These are phyloP conservation scores for Fragilariopsis cylindrus DNA, from an alignment of 108 stramenopile species.

Conservation along the genomic window DNA sequence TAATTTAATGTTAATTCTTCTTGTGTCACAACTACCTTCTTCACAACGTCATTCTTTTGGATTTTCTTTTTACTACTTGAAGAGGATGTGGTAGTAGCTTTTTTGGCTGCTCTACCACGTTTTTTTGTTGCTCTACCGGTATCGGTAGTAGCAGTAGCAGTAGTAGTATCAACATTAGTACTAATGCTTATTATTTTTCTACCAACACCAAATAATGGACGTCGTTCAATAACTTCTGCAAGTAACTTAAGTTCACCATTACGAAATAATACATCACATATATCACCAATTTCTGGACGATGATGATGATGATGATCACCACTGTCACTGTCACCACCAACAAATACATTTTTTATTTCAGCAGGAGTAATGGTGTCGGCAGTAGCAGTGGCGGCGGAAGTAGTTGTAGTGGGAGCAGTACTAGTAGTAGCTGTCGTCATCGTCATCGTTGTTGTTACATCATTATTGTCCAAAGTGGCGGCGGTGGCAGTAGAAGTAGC, in stretches of 20 bases:
- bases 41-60: too few relatives aligned
- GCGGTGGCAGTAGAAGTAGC: too few relatives aligned
- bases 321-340: background rate
- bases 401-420: background rate
- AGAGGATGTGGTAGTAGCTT: background rate
- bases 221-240: conserved; percentile 62
- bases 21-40: background rate
- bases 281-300: conserved; percentile 68
- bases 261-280: conserved; percentile 62
- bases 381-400: background rate
- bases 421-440: too few relatives aligned
- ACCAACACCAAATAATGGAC: conserved; percentile 18
- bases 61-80: too few relatives aligned
- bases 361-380: background rate
- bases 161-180: background rate
- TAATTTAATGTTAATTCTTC: background rate
- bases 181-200: background rate
- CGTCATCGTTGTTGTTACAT: too few relatives aligned
- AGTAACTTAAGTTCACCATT: conserved; percentile 45
- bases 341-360: background rate
- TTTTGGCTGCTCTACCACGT: background rate
- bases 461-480: too few relatives aligned
- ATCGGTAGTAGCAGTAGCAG: background rate
- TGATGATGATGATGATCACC: background rate
- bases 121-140: conserved; percentile 14